These are phyloP conservation scores for Candida sp. DNA, from an alignment of 1,139 yeast species.

Conservation along the genomic window DNA sequence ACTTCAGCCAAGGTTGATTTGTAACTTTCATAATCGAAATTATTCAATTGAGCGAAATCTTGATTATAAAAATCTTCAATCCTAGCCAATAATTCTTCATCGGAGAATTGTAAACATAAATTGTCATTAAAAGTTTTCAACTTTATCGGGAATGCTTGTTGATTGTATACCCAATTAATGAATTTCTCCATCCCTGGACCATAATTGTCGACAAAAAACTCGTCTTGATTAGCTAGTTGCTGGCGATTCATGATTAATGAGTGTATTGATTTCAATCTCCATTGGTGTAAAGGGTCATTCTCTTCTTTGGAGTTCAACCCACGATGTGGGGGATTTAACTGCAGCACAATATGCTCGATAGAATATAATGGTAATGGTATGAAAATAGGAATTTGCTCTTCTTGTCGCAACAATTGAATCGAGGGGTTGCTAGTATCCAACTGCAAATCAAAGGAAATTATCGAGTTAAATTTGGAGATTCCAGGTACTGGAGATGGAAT, in stretches of 20 bases:
- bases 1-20: constrained; percentile 37
- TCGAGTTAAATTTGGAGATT: constrained; percentile 34
- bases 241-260: constrained; percentile 27
- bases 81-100: constrained; percentile 22
- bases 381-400: constrained; percentile 28
- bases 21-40: constrained; percentile 33
- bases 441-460: constrained; percentile 58
- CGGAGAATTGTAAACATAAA: constrained; percentile 18
- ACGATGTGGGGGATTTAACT: constrained; percentile 22
- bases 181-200: constrained; percentile 25
- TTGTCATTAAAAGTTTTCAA: constrained; percentile 20
- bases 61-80: constrained; percentile 14
- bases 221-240: constrained; percentile 16
- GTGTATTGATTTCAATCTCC: constrained; percentile 33
- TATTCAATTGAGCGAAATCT: constrained; percentile 11
- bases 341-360: constrained; percentile 29
- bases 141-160: constrained; percentile 3
- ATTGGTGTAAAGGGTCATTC: constrained; percentile 20
- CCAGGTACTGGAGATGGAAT: constrained; percentile 20
- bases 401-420: constrained; percentile 29
- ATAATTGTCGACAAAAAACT: constrained; percentile 23
- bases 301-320: constrained; percentile 11
- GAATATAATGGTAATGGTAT: constrained; percentile 39
- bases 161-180: constrained; percentile 18
- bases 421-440: constrained; percentile 43